Evolutionary conservation across 306 rosid genomes (phyloP).

Genomic region (Vicia sativa): DNA sequence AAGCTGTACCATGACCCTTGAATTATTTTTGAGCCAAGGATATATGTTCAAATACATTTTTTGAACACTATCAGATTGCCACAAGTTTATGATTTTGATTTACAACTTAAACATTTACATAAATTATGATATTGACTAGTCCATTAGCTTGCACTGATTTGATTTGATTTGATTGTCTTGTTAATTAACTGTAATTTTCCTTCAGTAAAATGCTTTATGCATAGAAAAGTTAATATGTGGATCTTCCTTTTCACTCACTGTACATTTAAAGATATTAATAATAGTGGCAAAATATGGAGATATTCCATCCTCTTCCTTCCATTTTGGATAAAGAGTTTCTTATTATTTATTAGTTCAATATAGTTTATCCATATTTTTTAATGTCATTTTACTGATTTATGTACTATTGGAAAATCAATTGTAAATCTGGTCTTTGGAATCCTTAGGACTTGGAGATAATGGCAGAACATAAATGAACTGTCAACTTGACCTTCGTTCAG

Average conservation of each 20-base stretch:
- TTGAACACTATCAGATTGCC: background rate
- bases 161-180: slow-evolving; percentile 1
- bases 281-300: background rate
- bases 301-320: slow-evolving; percentile 10
- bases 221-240: background rate
- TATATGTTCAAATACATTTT: slow-evolving; percentile 8
- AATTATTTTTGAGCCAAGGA: slow-evolving; percentile 15
- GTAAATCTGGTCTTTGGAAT: background rate
- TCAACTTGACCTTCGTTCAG: slow-evolving; percentile 9
- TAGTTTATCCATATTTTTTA: background rate
- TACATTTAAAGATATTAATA: slow-evolving; percentile 4
- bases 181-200: slow-evolving; percentile 7
- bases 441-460: slow-evolving; percentile 1
- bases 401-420: background rate
- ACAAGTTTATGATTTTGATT: slow-evolving; percentile 24
- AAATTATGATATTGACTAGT: slow-evolving; percentile 11
- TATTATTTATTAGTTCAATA: too few relatives aligned
- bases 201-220: slow-evolving; percentile 11
- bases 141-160: background rate
- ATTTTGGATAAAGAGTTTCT: background rate
- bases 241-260: slow-evolving; percentile 1
- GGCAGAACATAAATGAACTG: slow-evolving; percentile 7
- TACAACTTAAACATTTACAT: background rate
- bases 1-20: background rate
- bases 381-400: slow-evolving; percentile 21